These are phyloP conservation scores for Fusarium redolens DNA, from an alignment of 2,329 filamentous ascomycete genomes.

Conservation along the genomic window DNA sequence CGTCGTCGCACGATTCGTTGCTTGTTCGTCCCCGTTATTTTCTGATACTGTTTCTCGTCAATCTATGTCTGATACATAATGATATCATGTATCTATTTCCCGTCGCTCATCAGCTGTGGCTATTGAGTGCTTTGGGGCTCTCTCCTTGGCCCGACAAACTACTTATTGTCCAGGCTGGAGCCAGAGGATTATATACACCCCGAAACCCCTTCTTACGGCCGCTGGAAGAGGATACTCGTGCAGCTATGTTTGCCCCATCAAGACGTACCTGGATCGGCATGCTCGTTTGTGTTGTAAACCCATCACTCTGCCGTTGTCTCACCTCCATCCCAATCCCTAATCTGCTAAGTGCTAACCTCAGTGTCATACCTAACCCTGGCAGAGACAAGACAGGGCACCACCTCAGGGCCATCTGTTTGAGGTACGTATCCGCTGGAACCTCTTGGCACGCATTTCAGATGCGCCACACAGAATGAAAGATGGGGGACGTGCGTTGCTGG, in stretches of 20 bases:
- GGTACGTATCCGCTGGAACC: constrained; percentile 23
- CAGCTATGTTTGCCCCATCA: not conserved
- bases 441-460: constrained; percentile 33
- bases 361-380: constrained; percentile 21
- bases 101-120: not conserved
- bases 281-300: constrained; percentile 7
- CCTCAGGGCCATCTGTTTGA: not conserved
- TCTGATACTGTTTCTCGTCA: constrained; percentile 2
- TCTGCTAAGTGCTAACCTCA: constrained; percentile 16
- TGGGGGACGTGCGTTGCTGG: constrained; percentile 35
- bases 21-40: constrained; percentile 4
- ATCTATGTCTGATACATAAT: constrained; percentile 4
- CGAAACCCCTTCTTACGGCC: not conserved
- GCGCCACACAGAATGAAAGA: constrained; percentile 25
- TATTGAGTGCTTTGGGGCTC: not conserved
- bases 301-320: constrained; percentile 28
- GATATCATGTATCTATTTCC: not conserved
- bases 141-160: not conserved
- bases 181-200: not conserved
- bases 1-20: constrained; percentile 11
- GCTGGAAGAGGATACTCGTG: not conserved
- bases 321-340: constrained; percentile 5
- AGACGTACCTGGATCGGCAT: constrained; percentile 1
- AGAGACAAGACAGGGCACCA: constrained; percentile 1
- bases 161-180: not conserved